These are phyloP conservation scores for Asterophora parasitica DNA, from an alignment of 768 basidiomycete species.

Conservation along the genomic window DNA sequence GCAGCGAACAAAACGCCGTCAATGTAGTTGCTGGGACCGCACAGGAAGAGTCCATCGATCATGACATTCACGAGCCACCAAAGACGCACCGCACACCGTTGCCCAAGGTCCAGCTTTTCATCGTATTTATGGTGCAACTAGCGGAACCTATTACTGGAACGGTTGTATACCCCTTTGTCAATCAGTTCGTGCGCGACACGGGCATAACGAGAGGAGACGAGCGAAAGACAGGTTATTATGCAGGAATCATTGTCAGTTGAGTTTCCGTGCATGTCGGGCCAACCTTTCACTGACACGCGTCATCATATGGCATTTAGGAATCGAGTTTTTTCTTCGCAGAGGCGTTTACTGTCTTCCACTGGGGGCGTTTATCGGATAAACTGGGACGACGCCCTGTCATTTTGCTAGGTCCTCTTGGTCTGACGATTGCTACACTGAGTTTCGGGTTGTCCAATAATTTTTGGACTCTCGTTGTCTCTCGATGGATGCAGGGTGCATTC, in stretches of 20 bases:
- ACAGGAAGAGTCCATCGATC: too few species aligned
- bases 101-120: slow-evolving; percentile 35
- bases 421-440: slow-evolving; percentile 32
- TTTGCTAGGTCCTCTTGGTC: slow-evolving; percentile 36
- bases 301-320: slow-evolving; percentile 27
- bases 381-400: slow-evolving; percentile 40
- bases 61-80: too few species aligned
- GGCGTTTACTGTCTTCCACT: slow-evolving; percentile 37
- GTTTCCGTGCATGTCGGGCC: slow-evolving; percentile 1
- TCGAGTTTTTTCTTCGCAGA: slow-evolving; percentile 42
- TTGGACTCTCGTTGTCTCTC: slow-evolving; percentile 25
- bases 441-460: slow-evolving; percentile 41
- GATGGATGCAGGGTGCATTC: slow-evolving; percentile 33
- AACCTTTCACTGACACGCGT: neutral
- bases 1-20: too few species aligned
- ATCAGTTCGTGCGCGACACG: slow-evolving; percentile 40
- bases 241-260: slow-evolving; percentile 36
- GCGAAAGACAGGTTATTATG: slow-evolving; percentile 42
- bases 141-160: slow-evolving; percentile 40
- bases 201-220: slow-evolving; percentile 42
- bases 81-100: slow-evolving; percentile 27
- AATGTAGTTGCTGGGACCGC: too few species aligned
- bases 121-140: slow-evolving; percentile 35
- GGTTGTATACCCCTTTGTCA: slow-evolving; percentile 44
- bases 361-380: slow-evolving; percentile 40